phyloP scores from a whole-genome alignment of 2,329 filamentous ascomycete species.

The Chaetomium strumarium region DNA sequence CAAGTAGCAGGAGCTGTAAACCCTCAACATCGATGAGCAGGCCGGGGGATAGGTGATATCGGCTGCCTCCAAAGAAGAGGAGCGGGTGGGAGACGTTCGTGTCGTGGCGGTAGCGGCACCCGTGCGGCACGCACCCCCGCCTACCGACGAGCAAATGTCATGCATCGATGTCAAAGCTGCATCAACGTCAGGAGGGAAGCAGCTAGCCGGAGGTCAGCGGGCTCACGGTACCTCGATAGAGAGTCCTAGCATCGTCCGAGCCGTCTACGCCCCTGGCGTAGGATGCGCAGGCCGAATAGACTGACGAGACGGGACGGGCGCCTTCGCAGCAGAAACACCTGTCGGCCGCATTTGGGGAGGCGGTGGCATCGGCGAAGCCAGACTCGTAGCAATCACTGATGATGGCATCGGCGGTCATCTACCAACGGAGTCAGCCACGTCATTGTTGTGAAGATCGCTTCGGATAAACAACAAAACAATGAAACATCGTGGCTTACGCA shows the following conservation, averaged over 20 bases:
- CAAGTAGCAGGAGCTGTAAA: conserved; percentile 21
- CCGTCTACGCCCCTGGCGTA: conserved; percentile 21
- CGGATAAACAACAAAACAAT: too few relatives aligned
- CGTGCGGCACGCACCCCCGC: background rate
- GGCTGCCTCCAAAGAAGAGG: background rate
- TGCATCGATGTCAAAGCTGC: background rate
- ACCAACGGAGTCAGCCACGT: too few relatives aligned
- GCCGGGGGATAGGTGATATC: conserved; percentile 13
- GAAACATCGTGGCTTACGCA: conserved; percentile 4
- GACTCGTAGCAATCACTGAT: conserved; percentile 15
- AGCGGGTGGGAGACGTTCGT: background rate
- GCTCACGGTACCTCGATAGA: background rate
- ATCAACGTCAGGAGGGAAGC: background rate
- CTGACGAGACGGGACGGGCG: conserved; percentile 7
- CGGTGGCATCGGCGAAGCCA: conserved; percentile 13
- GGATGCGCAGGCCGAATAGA: conserved; percentile 24
- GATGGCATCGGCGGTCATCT: conserved; percentile 13
- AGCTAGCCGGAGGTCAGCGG: too few relatives aligned
- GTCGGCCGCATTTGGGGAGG: conserved; percentile 4
- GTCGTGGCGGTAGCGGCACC: background rate
- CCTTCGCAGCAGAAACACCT: conserved; percentile 25
- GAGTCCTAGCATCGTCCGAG: conserved; percentile 5
- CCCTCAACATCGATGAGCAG: conserved; percentile 22
- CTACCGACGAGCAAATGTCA: background rate
- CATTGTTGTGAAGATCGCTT: too few relatives aligned